phyloP scores from a whole-genome alignment of 495 filamentous ascomycete genomes.

The Neurospora tetraspora region DNA sequence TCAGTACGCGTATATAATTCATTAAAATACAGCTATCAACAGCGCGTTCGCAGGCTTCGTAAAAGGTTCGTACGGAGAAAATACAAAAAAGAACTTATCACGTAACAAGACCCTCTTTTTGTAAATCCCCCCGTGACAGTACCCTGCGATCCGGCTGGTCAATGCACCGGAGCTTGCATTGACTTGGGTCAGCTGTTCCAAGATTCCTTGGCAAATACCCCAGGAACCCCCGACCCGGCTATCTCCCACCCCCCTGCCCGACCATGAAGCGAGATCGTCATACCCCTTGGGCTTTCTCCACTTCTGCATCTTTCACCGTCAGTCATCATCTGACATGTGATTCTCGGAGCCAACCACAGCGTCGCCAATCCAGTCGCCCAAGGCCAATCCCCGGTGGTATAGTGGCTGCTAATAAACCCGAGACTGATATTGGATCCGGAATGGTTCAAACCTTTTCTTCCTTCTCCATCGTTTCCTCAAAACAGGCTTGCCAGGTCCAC shows the following conservation, averaged over 20 bases:
- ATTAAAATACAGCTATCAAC: too few species aligned
- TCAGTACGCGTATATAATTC: too few species aligned
- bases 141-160: background rate
- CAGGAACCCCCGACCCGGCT: background rate
- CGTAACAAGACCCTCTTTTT: too few species aligned
- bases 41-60: too few species aligned
- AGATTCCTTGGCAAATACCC: background rate
- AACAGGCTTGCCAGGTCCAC: background rate
- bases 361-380: background rate
- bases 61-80: too few species aligned
- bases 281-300: background rate
- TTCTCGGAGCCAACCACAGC: background rate
- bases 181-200: background rate
- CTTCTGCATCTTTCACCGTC: background rate
- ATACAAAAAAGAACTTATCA: too few species aligned
- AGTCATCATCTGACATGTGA: background rate
- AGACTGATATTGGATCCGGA: background rate
- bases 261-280: background rate
- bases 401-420: background rate
- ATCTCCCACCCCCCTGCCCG: too few species aligned
- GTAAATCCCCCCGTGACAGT: too few species aligned
- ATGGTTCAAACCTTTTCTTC: background rate
- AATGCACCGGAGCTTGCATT: background rate
- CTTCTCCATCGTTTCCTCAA: background rate
- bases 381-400: background rate